Evolutionary conservation across 2,329 filamentous ascomycete species (phyloP).

Genomic region (Penicillium sp.): DNA sequence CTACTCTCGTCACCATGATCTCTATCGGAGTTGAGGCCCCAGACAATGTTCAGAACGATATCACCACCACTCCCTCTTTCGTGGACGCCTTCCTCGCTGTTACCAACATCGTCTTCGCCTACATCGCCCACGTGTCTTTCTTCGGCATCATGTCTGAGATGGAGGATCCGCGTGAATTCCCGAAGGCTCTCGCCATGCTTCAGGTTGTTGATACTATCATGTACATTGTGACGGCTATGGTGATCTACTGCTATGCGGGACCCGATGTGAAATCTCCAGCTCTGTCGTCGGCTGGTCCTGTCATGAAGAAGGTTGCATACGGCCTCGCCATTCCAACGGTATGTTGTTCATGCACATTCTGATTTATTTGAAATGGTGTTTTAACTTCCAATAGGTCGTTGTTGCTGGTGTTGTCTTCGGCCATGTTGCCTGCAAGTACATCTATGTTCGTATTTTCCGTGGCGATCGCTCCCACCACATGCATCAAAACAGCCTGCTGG

Average conservation of each 20-base stretch:
- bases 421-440: conserved; percentile 66
- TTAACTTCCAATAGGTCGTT: conserved; percentile 54
- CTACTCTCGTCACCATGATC: conserved; percentile 68
- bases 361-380: neutral
- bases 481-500: conserved; percentile 51
- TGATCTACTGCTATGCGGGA: conserved; percentile 70
- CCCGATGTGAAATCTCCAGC: conserved; percentile 65
- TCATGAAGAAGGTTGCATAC: conserved; percentile 66
- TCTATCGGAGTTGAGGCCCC: conserved; percentile 60
- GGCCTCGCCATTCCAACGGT: conserved; percentile 67
- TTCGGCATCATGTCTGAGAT: conserved; percentile 69
- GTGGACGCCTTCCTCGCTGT: conserved; percentile 47
- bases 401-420: conserved; percentile 70
- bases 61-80: conserved; percentile 53
- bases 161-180: conserved; percentile 61
- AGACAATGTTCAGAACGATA: conserved; percentile 38
- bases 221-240: conserved; percentile 66
- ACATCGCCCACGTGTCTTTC: conserved; percentile 66
- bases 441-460: conserved; percentile 64
- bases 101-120: conserved; percentile 71
- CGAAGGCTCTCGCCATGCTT: conserved; percentile 64
- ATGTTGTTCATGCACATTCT: conserved; percentile 1
- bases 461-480: conserved; percentile 58
- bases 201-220: conserved; percentile 63
- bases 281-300: conserved; percentile 62